phyloP scores from a whole-genome alignment of 2,329 filamentous ascomycete species.

The Colletotrichum salicis region DNA sequence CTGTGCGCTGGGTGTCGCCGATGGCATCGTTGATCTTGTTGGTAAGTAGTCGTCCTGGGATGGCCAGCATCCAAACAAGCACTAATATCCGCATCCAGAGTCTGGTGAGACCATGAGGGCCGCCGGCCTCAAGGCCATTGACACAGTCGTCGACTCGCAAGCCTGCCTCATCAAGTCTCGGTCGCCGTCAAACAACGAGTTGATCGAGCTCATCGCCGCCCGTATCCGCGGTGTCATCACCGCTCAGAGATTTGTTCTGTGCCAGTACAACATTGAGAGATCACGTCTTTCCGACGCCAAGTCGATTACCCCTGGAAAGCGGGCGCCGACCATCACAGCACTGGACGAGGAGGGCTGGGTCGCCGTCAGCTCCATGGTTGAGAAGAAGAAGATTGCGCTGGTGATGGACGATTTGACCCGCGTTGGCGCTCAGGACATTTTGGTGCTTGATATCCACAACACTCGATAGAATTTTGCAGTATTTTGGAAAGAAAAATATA shows the following conservation, averaged over 20 bases:
- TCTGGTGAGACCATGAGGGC: constrained; percentile 99
- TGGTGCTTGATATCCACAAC: constrained; percentile 89
- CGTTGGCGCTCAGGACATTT: constrained; percentile 83
- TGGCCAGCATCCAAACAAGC: neutral
- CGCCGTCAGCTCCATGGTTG: constrained; percentile 93
- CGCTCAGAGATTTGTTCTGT: constrained; percentile 92
- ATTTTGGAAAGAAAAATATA: constrained; percentile 12
- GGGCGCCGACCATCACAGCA: constrained; percentile 89
- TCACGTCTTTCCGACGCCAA: constrained; percentile 72
- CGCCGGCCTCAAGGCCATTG: constrained; percentile 91
- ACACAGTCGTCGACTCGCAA: constrained; percentile 88
- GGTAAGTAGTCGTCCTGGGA: constrained; percentile 71
- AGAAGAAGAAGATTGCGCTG: constrained; percentile 83
- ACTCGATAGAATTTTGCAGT: constrained; percentile 58
- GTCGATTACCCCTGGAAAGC: constrained; percentile 90
- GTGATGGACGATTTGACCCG: constrained; percentile 87
- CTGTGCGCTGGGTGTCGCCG: constrained; percentile 93
- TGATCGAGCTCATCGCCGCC: constrained; percentile 85
- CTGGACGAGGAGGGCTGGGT: constrained; percentile 93
- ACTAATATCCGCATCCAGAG: constrained; percentile 64
- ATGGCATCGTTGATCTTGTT: constrained; percentile 97
- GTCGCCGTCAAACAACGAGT: constrained; percentile 79
- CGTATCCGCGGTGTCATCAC: constrained; percentile 95
- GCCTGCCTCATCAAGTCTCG: constrained; percentile 94
- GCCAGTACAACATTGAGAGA: constrained; percentile 93